A percentile compares a stretch with the other conserved stretches of the same genome.
Conservation (phyloP, 208 protist genomes). For the Crithidia thermophila region DNA sequence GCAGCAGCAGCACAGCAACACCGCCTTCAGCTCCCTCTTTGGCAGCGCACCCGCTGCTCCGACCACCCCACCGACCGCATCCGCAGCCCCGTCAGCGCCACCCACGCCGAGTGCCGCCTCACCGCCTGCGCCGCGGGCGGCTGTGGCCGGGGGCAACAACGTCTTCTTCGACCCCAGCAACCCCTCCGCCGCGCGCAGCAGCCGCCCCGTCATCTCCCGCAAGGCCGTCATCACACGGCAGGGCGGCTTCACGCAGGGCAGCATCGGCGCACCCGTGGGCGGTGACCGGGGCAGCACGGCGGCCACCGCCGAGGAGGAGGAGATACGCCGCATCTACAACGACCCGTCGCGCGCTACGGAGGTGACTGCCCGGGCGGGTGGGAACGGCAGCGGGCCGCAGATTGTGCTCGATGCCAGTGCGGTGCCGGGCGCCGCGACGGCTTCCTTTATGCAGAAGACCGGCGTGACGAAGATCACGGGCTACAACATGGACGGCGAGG, state of each 20-base stretch:
- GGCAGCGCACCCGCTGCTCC: background rate
- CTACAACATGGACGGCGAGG: conserved; percentile 41
- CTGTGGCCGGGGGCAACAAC: conserved; percentile 30
- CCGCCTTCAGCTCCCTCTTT: conserved; percentile 37
- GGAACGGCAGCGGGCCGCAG: conserved; percentile 6
- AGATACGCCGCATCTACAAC: conserved; percentile 8
- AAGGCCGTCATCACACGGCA: conserved; percentile 30
- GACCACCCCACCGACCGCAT: background rate
- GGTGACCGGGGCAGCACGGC: background rate
- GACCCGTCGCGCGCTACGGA: conserved; percentile 9
- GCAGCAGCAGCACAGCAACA: conserved; percentile 29
- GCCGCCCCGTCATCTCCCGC: conserved; percentile 38
- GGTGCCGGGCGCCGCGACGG: background rate
- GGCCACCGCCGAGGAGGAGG: conserved; percentile 16
- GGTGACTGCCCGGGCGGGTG: background rate
- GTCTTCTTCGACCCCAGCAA: conserved; percentile 54
- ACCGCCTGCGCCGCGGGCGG: background rate
- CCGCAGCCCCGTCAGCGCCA: background rate
- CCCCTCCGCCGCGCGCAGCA: conserved; percentile 6
- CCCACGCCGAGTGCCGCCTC: background rate
- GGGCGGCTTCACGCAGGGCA: background rate
- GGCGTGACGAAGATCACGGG: conserved; percentile 49
- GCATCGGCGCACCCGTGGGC: background rate
- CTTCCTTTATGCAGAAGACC: conserved; percentile 45
- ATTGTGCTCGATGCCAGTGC: conserved; percentile 12